Percentiles rank a stretch among this genome's conserved stretches.
Conservation (phyloP, 495 filamentous ascomycete genomes). For the Corynascus novoguineensis region DNA sequence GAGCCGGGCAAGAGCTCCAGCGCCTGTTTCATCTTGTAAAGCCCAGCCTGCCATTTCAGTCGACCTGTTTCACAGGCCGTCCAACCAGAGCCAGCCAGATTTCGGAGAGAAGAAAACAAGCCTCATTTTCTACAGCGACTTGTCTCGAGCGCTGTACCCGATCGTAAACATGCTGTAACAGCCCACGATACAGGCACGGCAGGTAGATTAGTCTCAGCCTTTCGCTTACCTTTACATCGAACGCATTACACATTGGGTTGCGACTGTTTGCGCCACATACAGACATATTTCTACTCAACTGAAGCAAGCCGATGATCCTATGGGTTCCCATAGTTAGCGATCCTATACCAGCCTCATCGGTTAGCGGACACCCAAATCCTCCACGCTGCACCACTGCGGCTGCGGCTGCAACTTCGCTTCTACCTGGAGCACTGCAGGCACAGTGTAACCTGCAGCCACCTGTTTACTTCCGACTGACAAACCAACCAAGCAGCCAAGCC, state of each 20-base stretch:
- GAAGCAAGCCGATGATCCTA: not conserved
- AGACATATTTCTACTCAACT: not conserved
- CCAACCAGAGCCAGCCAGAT: slow-evolving; percentile 10
- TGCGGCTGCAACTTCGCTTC: too few species aligned
- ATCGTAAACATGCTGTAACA: too few species aligned
- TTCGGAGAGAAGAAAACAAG: not conserved
- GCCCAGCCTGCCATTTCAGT: slow-evolving; percentile 5
- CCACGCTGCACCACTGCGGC: not conserved
- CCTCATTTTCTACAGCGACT: not conserved
- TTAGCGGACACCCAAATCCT: not conserved
- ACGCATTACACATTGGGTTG: not conserved
- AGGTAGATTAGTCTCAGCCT: not conserved
- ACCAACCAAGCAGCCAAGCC: not conserved
- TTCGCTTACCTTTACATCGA: not conserved
- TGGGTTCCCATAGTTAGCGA: too few species aligned
- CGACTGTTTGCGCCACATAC: not conserved
- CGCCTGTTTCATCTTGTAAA: slow-evolving; percentile 28
- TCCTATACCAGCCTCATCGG: too few species aligned
- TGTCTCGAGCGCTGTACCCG: not conserved
- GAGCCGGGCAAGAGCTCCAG: not conserved
- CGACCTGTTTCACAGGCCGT: slow-evolving; percentile 13
- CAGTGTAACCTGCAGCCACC: too few species aligned
- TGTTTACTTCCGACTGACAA: too few species aligned
- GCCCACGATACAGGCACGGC: too few species aligned
- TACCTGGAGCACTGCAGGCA: too few species aligned